Evolutionary conservation across 106 monocot genomes (phyloP), one percentile per base, ranked within the genome.

Genomic region (Apostasia ramifera): DNA sequence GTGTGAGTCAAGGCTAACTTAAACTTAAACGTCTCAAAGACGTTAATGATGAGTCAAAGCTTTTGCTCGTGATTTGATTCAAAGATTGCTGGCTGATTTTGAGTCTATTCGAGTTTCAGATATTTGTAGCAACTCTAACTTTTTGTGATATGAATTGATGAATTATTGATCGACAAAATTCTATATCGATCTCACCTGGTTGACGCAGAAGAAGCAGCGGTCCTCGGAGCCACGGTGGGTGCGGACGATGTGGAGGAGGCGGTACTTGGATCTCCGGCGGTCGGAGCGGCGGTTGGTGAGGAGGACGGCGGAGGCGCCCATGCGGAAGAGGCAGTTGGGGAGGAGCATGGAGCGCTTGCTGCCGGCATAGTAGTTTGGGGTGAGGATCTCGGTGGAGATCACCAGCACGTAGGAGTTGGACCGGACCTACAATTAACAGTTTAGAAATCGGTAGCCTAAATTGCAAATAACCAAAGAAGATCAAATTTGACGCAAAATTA

Each of bases 301-400:
- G 37, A 80, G 73, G 43, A 76, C 62, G 6, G 80, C 84, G 8
- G 81, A 66, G 54, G 70, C 73, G 14, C 80, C 74, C 76, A 80
- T 80, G 3, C 80, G 58, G 69, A 77, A 69, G 57, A 81, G 74
- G 61, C 80, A 80, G 74, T 85, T 85, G 41, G 84, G 72, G 55
- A 85, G 72, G 50, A 85, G 73, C 77, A 78, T 80, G 1, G 81
- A 55, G 7, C 84, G 72, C 62, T 67, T 60, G 15, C 74, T 77
- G 40, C 84, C 81, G 37, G 64, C 44, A 75, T 85, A 85, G 55
- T 62, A 75, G 69, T 85, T 81, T 3, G 72, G 74, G 6, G 73
- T 85, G 72, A 84, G 61, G 59, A 75, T 84, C 66, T 79, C 83
- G 9, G 70, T 69, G 9, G 74, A 74, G 38, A 84, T 63, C 8